Conservation (phyloP, 345 rosid species). For the Syzygium aqueum region DNA sequence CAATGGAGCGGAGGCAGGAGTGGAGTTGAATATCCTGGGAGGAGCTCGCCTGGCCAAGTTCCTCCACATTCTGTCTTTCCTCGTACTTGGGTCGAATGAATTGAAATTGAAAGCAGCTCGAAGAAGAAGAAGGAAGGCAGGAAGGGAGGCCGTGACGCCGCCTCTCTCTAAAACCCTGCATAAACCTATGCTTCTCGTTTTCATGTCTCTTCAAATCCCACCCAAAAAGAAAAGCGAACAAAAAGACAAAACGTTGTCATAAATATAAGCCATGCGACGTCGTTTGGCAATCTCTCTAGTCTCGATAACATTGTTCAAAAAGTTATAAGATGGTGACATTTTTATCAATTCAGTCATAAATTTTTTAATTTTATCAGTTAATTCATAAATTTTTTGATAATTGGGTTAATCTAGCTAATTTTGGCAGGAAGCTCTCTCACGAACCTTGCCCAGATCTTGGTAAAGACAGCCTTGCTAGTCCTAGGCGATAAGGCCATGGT, state of each 20-base stretch:
- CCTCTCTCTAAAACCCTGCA: constrained; percentile 5
- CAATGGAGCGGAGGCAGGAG: not conserved
- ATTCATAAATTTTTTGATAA: too few species aligned
- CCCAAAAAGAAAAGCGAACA: not conserved
- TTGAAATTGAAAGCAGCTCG: not conserved
- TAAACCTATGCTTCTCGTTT: constrained; percentile 2
- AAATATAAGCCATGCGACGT: not conserved
- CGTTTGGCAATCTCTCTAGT: not conserved
- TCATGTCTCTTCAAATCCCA: not conserved
- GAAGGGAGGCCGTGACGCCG: not conserved
- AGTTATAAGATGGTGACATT: too few species aligned
- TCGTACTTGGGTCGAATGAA: not conserved
- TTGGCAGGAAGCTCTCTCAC: too few species aligned
- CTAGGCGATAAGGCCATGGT: too few species aligned
- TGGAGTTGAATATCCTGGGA: constrained; percentile 20
- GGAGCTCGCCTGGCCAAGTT: constrained; percentile 40
- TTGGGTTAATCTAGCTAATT: too few species aligned
- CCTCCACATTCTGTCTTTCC: constrained; percentile 54
- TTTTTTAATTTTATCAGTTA: too few species aligned
- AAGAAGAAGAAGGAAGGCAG: not conserved
- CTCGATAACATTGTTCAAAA: too few species aligned
- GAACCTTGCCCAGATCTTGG: too few species aligned
- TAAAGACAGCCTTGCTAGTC: too few species aligned
- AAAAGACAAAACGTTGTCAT: not conserved
- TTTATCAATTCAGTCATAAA: too few species aligned